Conservation (phyloP, 768 basidiomycete species). For the Phylloporus sp. region DNA sequence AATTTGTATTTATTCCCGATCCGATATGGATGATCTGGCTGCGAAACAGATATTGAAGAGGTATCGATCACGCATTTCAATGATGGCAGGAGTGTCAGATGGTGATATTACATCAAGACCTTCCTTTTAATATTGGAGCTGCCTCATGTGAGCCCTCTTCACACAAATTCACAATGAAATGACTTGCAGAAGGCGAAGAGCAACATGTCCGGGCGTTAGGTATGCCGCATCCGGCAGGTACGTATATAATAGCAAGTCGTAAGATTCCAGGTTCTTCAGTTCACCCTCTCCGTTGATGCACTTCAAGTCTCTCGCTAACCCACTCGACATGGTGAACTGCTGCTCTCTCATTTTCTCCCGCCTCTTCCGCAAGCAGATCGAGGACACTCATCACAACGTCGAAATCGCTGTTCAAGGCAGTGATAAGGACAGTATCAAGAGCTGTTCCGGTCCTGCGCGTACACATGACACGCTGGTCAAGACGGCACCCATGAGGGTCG, state of each 20-base stretch:
- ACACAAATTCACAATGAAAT: slow-evolving; percentile 18
- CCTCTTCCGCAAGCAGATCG: slow-evolving; percentile 20
- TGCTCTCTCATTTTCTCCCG: slow-evolving; percentile 21
- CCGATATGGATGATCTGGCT: slow-evolving; percentile 28
- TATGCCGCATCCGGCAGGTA: slow-evolving; percentile 14
- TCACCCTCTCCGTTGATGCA: slow-evolving; percentile 19
- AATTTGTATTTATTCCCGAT: slow-evolving; percentile 16
- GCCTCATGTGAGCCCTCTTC: slow-evolving; percentile 26
- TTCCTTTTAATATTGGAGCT: slow-evolving; percentile 23
- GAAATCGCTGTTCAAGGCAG: slow-evolving; percentile 18
- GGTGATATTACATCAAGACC: slow-evolving; percentile 33
- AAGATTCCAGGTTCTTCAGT: slow-evolving; percentile 9
- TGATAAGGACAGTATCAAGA: slow-evolving; percentile 27
- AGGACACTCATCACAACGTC: slow-evolving; percentile 16
- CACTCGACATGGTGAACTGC: slow-evolving; percentile 27
- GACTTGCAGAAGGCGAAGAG: slow-evolving; percentile 10
- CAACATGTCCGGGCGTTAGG: slow-evolving; percentile 15
- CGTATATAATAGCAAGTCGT: slow-evolving; percentile 21
- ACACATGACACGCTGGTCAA: slow-evolving; percentile 25
- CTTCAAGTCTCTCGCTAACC: slow-evolving; percentile 17
- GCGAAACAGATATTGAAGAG: slow-evolving; percentile 21
- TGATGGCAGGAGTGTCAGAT: slow-evolving; percentile 21
- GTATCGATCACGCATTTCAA: slow-evolving; percentile 33
- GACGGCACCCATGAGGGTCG: slow-evolving; percentile 24
- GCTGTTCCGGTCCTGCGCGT: slow-evolving; percentile 32